A percentile compares a stretch with the other conserved stretches of the same genome.
Evolutionary conservation across 176 grass and related monocot genomes (phyloP).

Genomic region (Triticum timopheevii): DNA sequence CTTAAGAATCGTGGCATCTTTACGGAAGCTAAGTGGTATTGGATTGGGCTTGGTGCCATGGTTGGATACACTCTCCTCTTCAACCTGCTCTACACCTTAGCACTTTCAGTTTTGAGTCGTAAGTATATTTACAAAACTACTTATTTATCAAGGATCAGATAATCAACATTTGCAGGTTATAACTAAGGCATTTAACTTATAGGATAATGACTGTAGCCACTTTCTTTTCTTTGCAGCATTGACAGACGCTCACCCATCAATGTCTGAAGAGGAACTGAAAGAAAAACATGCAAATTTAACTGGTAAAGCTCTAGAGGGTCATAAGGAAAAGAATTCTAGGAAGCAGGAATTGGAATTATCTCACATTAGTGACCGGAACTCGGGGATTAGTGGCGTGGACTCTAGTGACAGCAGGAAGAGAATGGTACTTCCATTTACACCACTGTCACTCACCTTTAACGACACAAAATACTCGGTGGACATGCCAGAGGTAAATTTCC

Average conservation of each 20-base stretch:
- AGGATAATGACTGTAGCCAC: conserved; percentile 23
- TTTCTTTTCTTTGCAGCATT: conserved; percentile 52
- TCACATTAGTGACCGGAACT: conserved; percentile 32
- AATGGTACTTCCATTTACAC: conserved; percentile 76
- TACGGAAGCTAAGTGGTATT: conserved; percentile 83
- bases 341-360: conserved; percentile 51
- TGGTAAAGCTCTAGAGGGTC: conserved; percentile 52
- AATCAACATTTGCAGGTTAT: conserved; percentile 16
- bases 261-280: conserved; percentile 73
- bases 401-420: conserved; percentile 52
- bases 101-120: conserved; percentile 74
- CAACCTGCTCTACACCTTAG: conserved; percentile 69
- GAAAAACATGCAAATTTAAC: conserved; percentile 85
- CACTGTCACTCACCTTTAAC: conserved; percentile 71
- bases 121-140: conserved; percentile 44
- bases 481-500: conserved; percentile 70
- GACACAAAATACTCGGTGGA: conserved; percentile 82
- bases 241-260: conserved; percentile 50
- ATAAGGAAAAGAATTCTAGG: conserved; percentile 46
- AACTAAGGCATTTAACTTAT: background rate
- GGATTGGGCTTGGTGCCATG: conserved; percentile 76
- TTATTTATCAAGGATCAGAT: conserved; percentile 30
- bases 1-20: conserved; percentile 58
- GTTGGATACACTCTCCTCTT: conserved; percentile 78
- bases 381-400: conserved; percentile 25